Percentiles rank a stretch among this genome's conserved stretches.
Evolutionary conservation across 208 protist species (phyloP).

Genomic region (Trypanosoma brucei): DNA sequence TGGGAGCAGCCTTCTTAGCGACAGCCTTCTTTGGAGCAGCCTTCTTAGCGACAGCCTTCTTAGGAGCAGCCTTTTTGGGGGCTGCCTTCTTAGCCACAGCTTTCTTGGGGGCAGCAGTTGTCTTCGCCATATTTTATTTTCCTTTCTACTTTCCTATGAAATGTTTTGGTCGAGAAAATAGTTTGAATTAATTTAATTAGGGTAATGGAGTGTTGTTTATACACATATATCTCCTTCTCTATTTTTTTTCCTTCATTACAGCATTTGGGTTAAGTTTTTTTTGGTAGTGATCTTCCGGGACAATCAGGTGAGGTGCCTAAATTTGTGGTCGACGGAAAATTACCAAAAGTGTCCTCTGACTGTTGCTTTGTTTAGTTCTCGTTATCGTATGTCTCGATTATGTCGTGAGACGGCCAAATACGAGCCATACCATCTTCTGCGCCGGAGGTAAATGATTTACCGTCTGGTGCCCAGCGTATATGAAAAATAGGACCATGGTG

Average conservation of each 20-base stretch:
- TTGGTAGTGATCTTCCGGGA: not conserved
- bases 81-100: slow-evolving; percentile 2
- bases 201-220: no score
- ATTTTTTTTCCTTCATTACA: slow-evolving; percentile 1
- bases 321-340: no score
- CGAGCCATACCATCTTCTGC: slow-evolving; percentile 91
- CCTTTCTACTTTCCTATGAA: not conserved
- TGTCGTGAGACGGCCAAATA: slow-evolving; percentile 88
- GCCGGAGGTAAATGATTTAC: slow-evolving; percentile 83
- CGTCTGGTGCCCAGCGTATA: slow-evolving; percentile 85
- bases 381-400: slow-evolving; percentile 73
- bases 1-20: slow-evolving; percentile 20
- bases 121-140: not conserved
- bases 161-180: not conserved
- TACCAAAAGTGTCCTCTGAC: no score
- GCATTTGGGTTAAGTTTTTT: not conserved
- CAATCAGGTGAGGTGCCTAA: no score
- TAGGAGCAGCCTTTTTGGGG: slow-evolving; percentile 25
- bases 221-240: no score
- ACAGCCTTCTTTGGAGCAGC: slow-evolving; percentile 27
- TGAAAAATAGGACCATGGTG: slow-evolving; percentile 91
- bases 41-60: slow-evolving; percentile 31
- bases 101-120: not conserved
- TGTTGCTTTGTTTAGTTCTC: slow-evolving; percentile 19
- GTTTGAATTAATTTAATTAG: not conserved